These are phyloP conservation scores for Monsonia emarginata DNA, from an alignment of 441 rosid genomes.

Conservation along the genomic window DNA sequence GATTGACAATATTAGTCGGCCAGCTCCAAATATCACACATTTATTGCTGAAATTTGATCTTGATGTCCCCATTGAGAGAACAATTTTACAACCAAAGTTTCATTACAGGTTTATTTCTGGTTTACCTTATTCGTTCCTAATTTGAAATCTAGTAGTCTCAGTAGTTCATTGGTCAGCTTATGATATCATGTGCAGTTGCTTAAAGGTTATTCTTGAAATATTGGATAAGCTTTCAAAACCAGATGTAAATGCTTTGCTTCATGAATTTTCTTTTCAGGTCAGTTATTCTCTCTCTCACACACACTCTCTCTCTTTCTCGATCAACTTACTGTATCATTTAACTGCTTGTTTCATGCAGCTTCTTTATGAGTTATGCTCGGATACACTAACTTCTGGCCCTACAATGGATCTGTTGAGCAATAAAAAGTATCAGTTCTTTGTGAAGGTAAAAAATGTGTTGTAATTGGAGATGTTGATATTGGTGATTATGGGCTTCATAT, in stretches of 20 bases:
- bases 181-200: conserved; percentile 49
- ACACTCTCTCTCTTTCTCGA: background rate
- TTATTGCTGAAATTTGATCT: conserved; percentile 85
- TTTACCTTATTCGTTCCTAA: conserved; percentile 1
- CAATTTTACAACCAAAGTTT: conserved; percentile 84
- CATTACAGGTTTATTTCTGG: conserved; percentile 65
- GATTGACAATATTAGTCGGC: conserved; percentile 70
- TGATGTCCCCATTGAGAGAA: conserved; percentile 64
- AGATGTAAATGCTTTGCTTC: conserved; percentile 66
- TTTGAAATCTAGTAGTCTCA: background rate
- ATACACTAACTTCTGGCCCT: conserved; percentile 75
- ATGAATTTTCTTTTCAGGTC: conserved; percentile 95
- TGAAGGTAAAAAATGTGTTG: conserved; percentile 37
- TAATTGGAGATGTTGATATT: conserved; percentile 10
- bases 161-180: conserved; percentile 6
- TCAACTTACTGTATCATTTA: background rate
- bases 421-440: conserved; percentile 73
- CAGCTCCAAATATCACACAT: conserved; percentile 88
- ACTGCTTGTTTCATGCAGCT: conserved; percentile 43
- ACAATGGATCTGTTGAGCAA: conserved; percentile 76
- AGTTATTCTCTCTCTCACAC: conserved; percentile 12
- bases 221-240: conserved; percentile 71
- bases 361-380: conserved; percentile 74
- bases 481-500: conserved; percentile 9
- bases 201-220: conserved; percentile 86